A percentile compares a stretch with the other conserved stretches of the same genome.
These are phyloP conservation scores for Ichthyophthirius multifiliis DNA, from an alignment of 169 alveolate species.

Conservation along the genomic window DNA sequence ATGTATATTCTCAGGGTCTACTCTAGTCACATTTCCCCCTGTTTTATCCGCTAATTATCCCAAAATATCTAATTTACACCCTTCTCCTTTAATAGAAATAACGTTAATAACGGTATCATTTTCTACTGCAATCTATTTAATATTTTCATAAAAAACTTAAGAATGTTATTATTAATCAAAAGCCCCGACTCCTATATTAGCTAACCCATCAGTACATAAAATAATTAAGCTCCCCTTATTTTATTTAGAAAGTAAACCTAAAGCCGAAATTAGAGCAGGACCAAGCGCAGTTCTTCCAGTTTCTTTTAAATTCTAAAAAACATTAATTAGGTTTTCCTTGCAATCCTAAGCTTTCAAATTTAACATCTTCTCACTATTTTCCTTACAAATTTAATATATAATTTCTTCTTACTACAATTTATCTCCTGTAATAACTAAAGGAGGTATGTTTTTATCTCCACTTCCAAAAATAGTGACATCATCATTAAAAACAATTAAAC, in stretches of 20 bases:
- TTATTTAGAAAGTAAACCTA: slow-evolving; percentile 49
- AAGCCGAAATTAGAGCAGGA: slow-evolving; percentile 69
- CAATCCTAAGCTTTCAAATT: slow-evolving; percentile 1
- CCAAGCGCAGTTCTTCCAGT: slow-evolving; percentile 84
- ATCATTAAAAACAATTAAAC: slow-evolving; percentile 61
- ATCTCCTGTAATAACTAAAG: slow-evolving; percentile 60
- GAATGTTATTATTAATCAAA: slow-evolving; percentile 33
- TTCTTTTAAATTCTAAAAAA: slow-evolving; percentile 44
- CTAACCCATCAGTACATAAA: slow-evolving; percentile 84
- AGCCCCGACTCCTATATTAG: slow-evolving; percentile 81
- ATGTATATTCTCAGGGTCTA: slow-evolving; percentile 63
- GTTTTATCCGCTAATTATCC: slow-evolving; percentile 58
- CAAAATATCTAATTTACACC: slow-evolving; percentile 64
- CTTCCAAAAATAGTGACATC: slow-evolving; percentile 71
- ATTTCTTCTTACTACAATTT: slow-evolving; percentile 39
- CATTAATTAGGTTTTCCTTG: slow-evolving; percentile 10
- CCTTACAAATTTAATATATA: not conserved
- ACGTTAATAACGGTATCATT: slow-evolving; percentile 63
- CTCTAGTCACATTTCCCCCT: slow-evolving; percentile 78
- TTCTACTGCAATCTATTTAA: slow-evolving; percentile 55
- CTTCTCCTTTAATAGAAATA: slow-evolving; percentile 77
- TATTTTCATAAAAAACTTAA: slow-evolving; percentile 53
- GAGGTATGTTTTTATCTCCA: slow-evolving; percentile 40
- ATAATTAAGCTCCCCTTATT: slow-evolving; percentile 76
- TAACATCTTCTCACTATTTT: not conserved